Evolutionary conservation across 805 yeast species (phyloP).

Genomic region (Schwanniomyces vanrijiae): DNA sequence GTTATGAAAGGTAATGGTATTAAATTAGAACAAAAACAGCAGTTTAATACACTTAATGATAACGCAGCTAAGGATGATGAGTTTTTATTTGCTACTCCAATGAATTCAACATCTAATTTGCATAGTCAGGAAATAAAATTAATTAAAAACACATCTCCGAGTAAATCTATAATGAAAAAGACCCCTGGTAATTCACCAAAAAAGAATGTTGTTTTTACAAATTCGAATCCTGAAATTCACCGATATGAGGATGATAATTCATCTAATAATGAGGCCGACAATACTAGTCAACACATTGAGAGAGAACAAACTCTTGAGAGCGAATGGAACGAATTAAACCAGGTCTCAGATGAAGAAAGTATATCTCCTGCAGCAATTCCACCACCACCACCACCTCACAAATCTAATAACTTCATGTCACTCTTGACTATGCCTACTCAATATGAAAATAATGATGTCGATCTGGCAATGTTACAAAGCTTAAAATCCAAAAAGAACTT

Average conservation of each 20-base stretch:
- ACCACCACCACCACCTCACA: constrained; percentile 31
- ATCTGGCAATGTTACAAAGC: constrained; percentile 12
- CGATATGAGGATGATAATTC: constrained; percentile 16
- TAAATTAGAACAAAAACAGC: not conserved
- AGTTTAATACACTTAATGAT: not conserved
- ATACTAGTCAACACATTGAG: constrained; percentile 4
- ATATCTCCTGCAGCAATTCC: constrained; percentile 14
- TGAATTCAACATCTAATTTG: constrained; percentile 17
- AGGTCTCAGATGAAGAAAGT: constrained; percentile 6
- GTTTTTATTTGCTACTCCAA: constrained; percentile 25
- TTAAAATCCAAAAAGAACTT: constrained; percentile 23
- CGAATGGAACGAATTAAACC: constrained; percentile 20
- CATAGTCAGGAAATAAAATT: constrained; percentile 7
- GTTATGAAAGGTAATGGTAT: not conserved
- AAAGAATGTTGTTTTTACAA: constrained; percentile 37
- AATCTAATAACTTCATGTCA: constrained; percentile 8
- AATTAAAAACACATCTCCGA: constrained; percentile 25
- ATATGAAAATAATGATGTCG: constrained; percentile 16
- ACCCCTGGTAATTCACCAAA: constrained; percentile 24
- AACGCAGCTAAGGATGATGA: constrained; percentile 18
- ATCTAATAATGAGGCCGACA: constrained; percentile 1
- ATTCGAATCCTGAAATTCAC: constrained; percentile 29
- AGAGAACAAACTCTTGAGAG: constrained; percentile 11
- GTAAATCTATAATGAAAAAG: constrained; percentile 37
- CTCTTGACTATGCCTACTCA: constrained; percentile 7